Evolutionary conservation across 108 stramenopile species (phyloP).

Genomic region (Discostella stelligeroides): DNA sequence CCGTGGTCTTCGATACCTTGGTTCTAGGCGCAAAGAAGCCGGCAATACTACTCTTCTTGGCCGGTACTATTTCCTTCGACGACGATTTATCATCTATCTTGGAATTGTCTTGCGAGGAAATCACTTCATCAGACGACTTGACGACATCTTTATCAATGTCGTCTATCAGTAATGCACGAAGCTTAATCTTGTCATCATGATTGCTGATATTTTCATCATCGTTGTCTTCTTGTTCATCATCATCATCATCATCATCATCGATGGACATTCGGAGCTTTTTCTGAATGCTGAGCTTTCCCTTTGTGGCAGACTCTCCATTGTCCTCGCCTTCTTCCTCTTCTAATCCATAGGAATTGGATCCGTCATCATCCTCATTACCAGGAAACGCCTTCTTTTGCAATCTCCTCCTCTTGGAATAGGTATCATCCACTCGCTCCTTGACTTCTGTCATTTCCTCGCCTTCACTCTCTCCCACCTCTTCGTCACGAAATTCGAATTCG

Average conservation of each 20-base stretch:
- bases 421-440: neutral
- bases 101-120: neutral
- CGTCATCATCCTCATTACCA: conserved; percentile 3
- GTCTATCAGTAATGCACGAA: too few relatives aligned
- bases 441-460: neutral
- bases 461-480: conserved; percentile 1
- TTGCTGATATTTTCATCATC: neutral
- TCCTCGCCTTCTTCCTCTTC: conserved; percentile 22
- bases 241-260: conserved; percentile 15
- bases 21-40: conserved; percentile 17
- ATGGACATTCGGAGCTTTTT: conserved; percentile 22
- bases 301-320: conserved; percentile 3
- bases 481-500: neutral
- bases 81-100: neutral
- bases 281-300: conserved; percentile 1
- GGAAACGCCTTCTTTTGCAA: neutral
- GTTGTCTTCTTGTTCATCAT: neutral
- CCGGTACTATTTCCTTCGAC: neutral
- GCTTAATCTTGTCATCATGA: neutral
- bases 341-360: neutral
- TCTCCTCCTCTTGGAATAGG: conserved; percentile 1
- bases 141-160: neutral
- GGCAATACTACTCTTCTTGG: conserved; percentile 14
- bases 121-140: too few relatives aligned
- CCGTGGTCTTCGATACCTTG: neutral